Percentiles rank a stretch among this genome's conserved stretches.
Conservation (phyloP, 768 basidiomycete genomes). For the Amanita polypyramis region DNA sequence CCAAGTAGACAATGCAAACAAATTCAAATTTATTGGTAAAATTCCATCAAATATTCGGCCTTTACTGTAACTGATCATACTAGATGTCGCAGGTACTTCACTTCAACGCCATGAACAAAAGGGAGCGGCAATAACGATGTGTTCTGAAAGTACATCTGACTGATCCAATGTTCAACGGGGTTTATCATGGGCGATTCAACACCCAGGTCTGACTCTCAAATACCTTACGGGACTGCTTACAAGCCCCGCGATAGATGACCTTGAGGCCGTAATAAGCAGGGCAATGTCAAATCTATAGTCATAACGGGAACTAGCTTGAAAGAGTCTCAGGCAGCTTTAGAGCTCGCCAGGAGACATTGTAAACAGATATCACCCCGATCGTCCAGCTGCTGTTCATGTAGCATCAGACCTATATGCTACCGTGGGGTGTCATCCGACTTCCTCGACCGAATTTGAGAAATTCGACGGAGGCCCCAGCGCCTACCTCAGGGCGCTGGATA, state of each 20-base stretch:
- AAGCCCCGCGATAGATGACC: slow-evolving; percentile 38
- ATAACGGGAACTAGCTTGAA: slow-evolving; percentile 65
- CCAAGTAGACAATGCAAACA: neutral
- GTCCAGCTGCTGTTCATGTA: neutral
- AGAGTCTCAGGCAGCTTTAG: slow-evolving; percentile 51
- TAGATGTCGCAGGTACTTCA: slow-evolving; percentile 4
- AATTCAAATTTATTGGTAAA: slow-evolving; percentile 1
- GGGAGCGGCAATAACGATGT: neutral
- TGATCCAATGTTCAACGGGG: slow-evolving; percentile 46
- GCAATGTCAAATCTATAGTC: slow-evolving; percentile 60
- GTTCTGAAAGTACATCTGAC: slow-evolving; percentile 25
- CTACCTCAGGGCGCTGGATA: slow-evolving; percentile 51
- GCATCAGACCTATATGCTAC: slow-evolving; percentile 55
- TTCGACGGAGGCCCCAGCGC: slow-evolving; percentile 43
- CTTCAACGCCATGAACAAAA: neutral
- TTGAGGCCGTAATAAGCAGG: slow-evolving; percentile 46
- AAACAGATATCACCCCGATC: slow-evolving; percentile 9
- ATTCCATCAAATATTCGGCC: neutral
- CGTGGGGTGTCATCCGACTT: slow-evolving; percentile 74
- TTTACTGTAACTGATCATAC: neutral
- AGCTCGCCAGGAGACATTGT: slow-evolving; percentile 52
- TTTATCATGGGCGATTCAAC: slow-evolving; percentile 37
- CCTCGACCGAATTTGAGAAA: slow-evolving; percentile 55
- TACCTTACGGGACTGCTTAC: neutral
- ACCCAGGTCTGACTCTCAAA: slow-evolving; percentile 27